Evolutionary conservation across 2,329 filamentous ascomycete genomes (phyloP).

Genomic region (Ophiostoma sp.): DNA sequence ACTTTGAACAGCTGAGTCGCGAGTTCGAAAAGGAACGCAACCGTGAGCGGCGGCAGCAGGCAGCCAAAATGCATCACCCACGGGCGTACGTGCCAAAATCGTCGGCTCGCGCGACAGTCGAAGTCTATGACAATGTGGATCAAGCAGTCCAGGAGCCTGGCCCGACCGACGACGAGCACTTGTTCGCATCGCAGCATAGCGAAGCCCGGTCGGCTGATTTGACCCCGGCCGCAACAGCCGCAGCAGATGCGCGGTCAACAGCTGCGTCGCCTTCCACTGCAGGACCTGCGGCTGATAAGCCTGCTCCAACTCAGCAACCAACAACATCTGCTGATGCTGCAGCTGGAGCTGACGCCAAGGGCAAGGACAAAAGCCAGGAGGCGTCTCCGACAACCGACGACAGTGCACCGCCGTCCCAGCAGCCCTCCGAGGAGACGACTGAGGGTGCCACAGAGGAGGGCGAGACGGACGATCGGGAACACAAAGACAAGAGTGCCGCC

Average conservation of each 20-base stretch:
- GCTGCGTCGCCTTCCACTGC: neutral
- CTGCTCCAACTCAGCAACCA: too few relatives aligned
- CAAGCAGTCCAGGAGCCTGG: conserved; percentile 85
- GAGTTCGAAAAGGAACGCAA: conserved; percentile 96
- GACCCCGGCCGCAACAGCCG: neutral
- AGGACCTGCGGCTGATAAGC: neutral
- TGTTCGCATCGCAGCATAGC: conserved; percentile 18
- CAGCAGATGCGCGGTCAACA: neutral
- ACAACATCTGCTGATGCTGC: neutral
- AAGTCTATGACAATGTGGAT: conserved; percentile 91
- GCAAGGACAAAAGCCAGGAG: neutral
- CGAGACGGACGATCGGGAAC: conserved; percentile 44
- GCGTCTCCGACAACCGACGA: neutral
- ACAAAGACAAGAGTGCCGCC: conserved; percentile 48
- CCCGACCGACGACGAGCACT: conserved; percentile 62
- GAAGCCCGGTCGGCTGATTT: neutral
- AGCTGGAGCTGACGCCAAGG: neutral
- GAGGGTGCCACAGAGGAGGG: neutral
- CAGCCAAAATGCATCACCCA: conserved; percentile 71
- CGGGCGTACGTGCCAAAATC: conserved; percentile 81
- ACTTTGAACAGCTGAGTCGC: conserved; percentile 93
- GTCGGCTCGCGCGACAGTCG: conserved; percentile 91
- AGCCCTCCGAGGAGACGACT: neutral
- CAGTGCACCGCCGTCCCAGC: conserved; percentile 35
- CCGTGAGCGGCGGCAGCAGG: conserved; percentile 77